phyloP scores from a whole-genome alignment of 2,329 filamentous ascomycete genomes.

The Immersiporthe knoxdaviesiana region DNA sequence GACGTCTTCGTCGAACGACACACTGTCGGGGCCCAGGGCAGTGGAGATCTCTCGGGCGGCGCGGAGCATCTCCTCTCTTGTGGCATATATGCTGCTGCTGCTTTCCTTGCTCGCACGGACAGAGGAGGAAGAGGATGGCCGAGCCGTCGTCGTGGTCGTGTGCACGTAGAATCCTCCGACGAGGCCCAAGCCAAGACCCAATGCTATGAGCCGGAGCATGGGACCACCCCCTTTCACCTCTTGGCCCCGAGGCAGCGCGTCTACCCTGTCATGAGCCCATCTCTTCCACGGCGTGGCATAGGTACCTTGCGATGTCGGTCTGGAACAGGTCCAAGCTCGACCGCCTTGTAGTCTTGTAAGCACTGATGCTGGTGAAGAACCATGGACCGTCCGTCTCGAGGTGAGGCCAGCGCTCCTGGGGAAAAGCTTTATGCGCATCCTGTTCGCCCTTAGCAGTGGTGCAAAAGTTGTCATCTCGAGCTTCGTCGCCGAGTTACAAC shows the following conservation, averaged over 20 bases:
- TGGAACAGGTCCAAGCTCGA: background rate
- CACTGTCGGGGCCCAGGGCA: slow-evolving; percentile 58
- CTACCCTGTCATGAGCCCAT: background rate
- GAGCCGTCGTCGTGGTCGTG: background rate
- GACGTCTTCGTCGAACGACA: slow-evolving; percentile 67
- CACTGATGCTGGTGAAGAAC: background rate
- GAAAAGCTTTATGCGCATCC: background rate
- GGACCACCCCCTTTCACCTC: background rate
- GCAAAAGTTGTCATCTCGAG: background rate
- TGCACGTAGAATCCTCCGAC: background rate
- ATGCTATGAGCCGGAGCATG: background rate
- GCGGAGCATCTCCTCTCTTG: slow-evolving; percentile 37
- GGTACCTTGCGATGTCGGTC: background rate
- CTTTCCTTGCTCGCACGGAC: background rate
- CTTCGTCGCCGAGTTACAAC: background rate
- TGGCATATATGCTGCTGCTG: slow-evolving; percentile 10
- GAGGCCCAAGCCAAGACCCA: background rate
- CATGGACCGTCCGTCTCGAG: background rate
- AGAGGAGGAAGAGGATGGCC: too few relatives aligned
- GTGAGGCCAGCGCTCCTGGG: background rate
- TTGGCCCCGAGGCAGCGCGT: background rate
- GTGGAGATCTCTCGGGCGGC: slow-evolving; percentile 59
- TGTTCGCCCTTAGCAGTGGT: background rate
- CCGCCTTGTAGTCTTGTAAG: background rate
- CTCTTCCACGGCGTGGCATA: background rate